Conservation (phyloP, 495 filamentous ascomycete genomes). For the Melanomma pulvis-pyrius region DNA sequence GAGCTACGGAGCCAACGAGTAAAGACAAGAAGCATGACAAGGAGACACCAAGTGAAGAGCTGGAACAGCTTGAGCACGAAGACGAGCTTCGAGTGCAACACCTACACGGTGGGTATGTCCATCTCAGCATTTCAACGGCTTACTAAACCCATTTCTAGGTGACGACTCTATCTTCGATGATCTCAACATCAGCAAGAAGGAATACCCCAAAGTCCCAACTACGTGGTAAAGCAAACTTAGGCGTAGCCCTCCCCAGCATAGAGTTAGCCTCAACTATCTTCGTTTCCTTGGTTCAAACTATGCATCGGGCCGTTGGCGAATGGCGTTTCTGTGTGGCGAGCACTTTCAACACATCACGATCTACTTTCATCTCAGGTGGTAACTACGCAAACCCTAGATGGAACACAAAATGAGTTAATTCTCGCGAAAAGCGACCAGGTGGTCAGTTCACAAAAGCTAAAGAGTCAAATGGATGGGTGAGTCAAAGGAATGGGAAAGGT, state of each 20-base stretch:
- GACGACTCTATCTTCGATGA: slow-evolving; percentile 49
- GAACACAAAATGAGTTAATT: no score
- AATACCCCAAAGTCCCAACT: slow-evolving; percentile 45
- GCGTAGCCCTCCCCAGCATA: background rate
- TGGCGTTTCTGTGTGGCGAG: no score
- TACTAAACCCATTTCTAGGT: slow-evolving; percentile 25
- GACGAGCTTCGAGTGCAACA: slow-evolving; percentile 63
- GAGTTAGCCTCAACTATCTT: background rate
- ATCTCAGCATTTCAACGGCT: background rate
- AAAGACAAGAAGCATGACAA: slow-evolving; percentile 62
- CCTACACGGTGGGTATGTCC: slow-evolving; percentile 51
- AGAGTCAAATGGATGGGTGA: no score
- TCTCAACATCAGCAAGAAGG: slow-evolving; percentile 45
- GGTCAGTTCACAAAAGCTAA: no score
- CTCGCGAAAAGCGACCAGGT: no score
- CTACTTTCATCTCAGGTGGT: no score
- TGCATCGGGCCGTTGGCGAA: no score
- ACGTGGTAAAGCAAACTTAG: slow-evolving; percentile 42
- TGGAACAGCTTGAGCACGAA: slow-evolving; percentile 63
- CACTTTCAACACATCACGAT: no score
- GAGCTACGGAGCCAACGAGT: slow-evolving; percentile 59
- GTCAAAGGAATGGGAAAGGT: no score
- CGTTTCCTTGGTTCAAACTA: no score
- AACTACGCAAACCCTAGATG: no score
- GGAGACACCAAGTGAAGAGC: slow-evolving; percentile 60